Base-by-base conservation (phyloP, 345 rosid species). In the Aethionema arabicum region DNA sequence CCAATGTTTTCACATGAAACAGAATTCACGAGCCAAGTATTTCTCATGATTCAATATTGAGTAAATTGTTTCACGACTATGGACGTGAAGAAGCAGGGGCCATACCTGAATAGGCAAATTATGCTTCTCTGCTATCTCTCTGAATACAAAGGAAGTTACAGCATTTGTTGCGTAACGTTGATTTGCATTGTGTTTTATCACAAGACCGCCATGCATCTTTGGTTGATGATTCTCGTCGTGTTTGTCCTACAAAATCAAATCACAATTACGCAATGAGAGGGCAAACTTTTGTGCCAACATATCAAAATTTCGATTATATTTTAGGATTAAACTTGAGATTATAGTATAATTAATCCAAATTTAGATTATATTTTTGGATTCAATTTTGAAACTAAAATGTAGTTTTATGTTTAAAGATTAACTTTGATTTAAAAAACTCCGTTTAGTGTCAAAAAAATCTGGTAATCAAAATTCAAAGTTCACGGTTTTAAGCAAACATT, bases 181-280 rank as follows among this genome's bases (percentile, higher is more conserved):
- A 66, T 93, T 93, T 35, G 95, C 99, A 49, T 93, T 93, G 83
- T 85, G 85, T 77, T 93, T 93, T 64, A 93, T 83, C 36, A 93
- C 99, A 13, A 93, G 95, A n/a, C 99, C 99, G n/a, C 96, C 85
- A 5, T 93, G 99, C 86, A 90, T 69, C 82, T 78, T 88, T 4
- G 97, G 97, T 72, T 87, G 99, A 74, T 93, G 97, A 67, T 86
- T 90, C 2, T 93, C 99, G 60, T 93, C 99, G 47, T 93, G 99
- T 72, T 88, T 90, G 66, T 93, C 99, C 99, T 90, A 68, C 40
- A 62, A 46, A 65, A 32, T 27, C 54, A 36, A 57, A 16, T 32
- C 63, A 49, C 13, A 59, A 49, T 65, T n/a, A n/a, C n/a, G 32
- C 38, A 57, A 16, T 66, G 38, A 45, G 47, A 49, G 62, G 54